Base-by-base conservation (phyloP, 805 yeast species). In the Cyberlindnera xishuangbannaensis region DNA sequence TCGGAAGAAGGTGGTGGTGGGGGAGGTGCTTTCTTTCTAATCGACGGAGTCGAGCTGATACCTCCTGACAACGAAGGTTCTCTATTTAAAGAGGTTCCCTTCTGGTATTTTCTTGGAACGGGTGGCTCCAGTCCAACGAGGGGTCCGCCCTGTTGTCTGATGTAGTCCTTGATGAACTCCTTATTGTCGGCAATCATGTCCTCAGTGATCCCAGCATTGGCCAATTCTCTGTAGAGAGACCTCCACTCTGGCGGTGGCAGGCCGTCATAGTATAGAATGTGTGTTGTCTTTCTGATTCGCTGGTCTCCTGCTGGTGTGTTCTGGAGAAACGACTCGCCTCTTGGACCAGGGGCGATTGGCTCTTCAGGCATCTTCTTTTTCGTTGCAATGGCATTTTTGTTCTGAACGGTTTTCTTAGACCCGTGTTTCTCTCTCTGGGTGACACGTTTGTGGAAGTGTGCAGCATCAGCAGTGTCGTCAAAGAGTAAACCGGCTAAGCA, bases 141-240 rank as follows among this genome's bases (percentile, higher is more conserved):
- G 20, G 92, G 80, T 15, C 88, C 83, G 34, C 92, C 85, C 53
- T 76, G 79, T 48, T 78, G 65, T 4, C 75, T 62, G 38, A 85
- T 82, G 51, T 82, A 85, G 34, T 78, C 79, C 55, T 83, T 85
- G 51, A 85, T 83, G 54, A 84, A 83, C 39, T 82, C 83, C 39
- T 87, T 66, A 52, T 85, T 83, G 33, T 83, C 90, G 0, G 88
- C 92, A 54, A 85, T 84, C 88, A 83, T 80, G 45, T 84, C 95
- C 50, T 85, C 94, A 1, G 84, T 58, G 37, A 85, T 85, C 1
- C 95, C 95, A 34, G 82, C 80, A 14, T 71, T 66, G 25, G 79
- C 90, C 34, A 85, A 65, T 50, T 82, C 87, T 7, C 71, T 61
- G 44, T 85, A 83, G 36, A 85, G 65, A 2, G 78, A 65, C 31